These are phyloP conservation scores for Diplodia sapinea DNA, from an alignment of 2,329 filamentous ascomycete genomes.

Conservation along the genomic window DNA sequence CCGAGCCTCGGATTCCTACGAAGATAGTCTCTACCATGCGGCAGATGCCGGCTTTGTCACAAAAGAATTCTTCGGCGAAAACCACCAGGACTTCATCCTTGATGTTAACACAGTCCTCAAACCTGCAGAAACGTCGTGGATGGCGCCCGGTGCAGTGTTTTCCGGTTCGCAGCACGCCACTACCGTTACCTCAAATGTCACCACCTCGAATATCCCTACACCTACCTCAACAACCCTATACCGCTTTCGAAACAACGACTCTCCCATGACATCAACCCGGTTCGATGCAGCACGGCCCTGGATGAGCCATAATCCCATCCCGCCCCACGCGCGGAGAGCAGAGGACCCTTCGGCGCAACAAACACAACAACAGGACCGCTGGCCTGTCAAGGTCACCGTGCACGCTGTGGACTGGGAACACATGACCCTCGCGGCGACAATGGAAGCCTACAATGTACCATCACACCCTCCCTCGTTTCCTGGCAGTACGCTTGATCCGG, in stretches of 20 bases:
- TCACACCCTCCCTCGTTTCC: conserved; percentile 47
- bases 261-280: conserved; percentile 36
- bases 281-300: conserved; percentile 47
- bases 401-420: conserved; percentile 65
- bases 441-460: conserved; percentile 73
- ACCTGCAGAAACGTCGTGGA: conserved; percentile 64
- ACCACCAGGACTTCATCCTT: conserved; percentile 64
- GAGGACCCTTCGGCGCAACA: conserved; percentile 31
- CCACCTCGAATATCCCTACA: conserved; percentile 32
- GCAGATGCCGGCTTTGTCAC: conserved; percentile 60
- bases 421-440: conserved; percentile 70
- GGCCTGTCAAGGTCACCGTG: conserved; percentile 71
- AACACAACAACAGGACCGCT: conserved; percentile 60
- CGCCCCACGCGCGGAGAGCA: conserved; percentile 38
- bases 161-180: conserved; percentile 66
- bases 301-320: conserved; percentile 44
- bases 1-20: conserved; percentile 58
- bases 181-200: conserved; percentile 41
- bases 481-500: conserved; percentile 32
- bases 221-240: conserved; percentile 37
- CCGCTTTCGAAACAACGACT: conserved; percentile 38
- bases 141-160: conserved; percentile 66
- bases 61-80: conserved; percentile 59
- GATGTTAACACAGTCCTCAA: conserved; percentile 59
- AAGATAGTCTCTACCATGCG: conserved; percentile 61